phyloP scores from a whole-genome alignment of 1,284 basidiomycete species.

The Sparassis latifolia region DNA sequence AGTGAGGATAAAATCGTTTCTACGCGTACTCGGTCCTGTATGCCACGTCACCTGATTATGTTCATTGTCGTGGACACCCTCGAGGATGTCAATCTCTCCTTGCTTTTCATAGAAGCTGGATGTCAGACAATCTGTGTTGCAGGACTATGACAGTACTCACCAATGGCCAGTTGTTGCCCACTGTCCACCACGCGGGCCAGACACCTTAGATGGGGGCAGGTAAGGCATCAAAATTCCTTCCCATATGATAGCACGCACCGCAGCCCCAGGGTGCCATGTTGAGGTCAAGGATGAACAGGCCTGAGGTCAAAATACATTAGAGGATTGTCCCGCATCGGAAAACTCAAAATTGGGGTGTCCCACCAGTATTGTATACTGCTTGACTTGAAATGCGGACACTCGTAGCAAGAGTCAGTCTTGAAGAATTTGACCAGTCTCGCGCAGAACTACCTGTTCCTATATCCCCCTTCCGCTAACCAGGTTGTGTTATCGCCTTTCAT shows the following conservation, averaged over 20 bases:
- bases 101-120: slow-evolving; percentile 27
- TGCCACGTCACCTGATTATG: slow-evolving; percentile 78
- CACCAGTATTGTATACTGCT: slow-evolving; percentile 51
- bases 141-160: background rate
- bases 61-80: slow-evolving; percentile 71
- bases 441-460: slow-evolving; percentile 47
- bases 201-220: slow-evolving; percentile 32
- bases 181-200: slow-evolving; percentile 65
- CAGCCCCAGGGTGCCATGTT: slow-evolving; percentile 69
- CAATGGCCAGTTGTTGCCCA: slow-evolving; percentile 48
- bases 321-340: background rate
- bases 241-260: slow-evolving; percentile 33
- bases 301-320: slow-evolving; percentile 1
- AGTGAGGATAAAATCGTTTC: no score
- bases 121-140: slow-evolving; percentile 1
- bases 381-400: slow-evolving; percentile 59
- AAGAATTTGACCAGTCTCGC: background rate
- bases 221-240: no score
- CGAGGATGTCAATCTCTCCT: slow-evolving; percentile 79
- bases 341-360: background rate
- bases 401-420: background rate
- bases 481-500: slow-evolving; percentile 71
- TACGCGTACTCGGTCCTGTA: slow-evolving; percentile 42
- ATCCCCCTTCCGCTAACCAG: slow-evolving; percentile 40
- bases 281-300: slow-evolving; percentile 61